A percentile compares a stretch with the other conserved stretches of the same genome.
Conservation (phyloP, 257 asterid genomes). For the Petrea volubilis region DNA sequence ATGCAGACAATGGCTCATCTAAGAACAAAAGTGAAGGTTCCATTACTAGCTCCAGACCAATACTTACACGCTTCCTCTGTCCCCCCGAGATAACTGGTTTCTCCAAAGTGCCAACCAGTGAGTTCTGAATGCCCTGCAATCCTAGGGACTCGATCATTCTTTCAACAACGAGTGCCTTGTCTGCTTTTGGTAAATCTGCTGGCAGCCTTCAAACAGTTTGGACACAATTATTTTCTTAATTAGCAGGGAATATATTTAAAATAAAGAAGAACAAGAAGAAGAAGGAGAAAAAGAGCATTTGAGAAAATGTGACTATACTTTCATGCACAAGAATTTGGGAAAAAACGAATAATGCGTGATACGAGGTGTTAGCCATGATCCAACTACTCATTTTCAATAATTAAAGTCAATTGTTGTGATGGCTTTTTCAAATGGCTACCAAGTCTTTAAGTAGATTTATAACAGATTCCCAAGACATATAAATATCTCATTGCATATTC, state of each 20-base stretch:
- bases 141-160: conserved; percentile 84
- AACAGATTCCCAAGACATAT: too few relatives aligned
- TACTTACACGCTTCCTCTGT: conserved; percentile 92
- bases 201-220: conserved; percentile 61
- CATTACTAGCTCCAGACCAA: conserved; percentile 94
- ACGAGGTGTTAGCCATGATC: too few relatives aligned
- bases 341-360: neutral
- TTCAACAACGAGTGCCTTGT: conserved; percentile 85
- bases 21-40: conserved; percentile 91
- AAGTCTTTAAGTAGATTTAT: too few relatives aligned
- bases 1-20: conserved; percentile 94
- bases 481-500: too few relatives aligned
- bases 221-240: conserved; percentile 25
- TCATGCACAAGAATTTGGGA: neutral
- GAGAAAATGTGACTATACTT: neutral
- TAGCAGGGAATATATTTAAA: conserved; percentile 26
- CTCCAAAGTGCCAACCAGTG: conserved; percentile 92
- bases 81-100: conserved; percentile 95
- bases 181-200: conserved; percentile 73
- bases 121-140: conserved; percentile 71
- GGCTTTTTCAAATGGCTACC: too few relatives aligned
- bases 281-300: too few relatives aligned
- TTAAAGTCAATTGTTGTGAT: too few relatives aligned
- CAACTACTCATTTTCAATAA: too few relatives aligned
- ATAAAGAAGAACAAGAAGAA: too few relatives aligned